phyloP scores from a whole-genome alignment of 164 flowering plant genomes.

The Saururus chinensis region DNA sequence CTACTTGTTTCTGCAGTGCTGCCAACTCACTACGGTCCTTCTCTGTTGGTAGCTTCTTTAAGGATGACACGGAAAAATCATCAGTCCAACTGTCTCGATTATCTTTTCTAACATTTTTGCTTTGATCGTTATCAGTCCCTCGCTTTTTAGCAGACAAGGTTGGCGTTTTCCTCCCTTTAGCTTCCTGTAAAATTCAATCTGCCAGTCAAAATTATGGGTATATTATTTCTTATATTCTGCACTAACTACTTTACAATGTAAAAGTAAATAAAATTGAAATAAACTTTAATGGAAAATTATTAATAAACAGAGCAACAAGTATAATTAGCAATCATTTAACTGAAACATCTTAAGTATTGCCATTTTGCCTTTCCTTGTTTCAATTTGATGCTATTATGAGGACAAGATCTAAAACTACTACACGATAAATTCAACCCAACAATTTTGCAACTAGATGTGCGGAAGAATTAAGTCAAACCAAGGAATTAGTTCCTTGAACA shows the following conservation, averaged over 20 bases:
- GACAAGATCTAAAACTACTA: background rate
- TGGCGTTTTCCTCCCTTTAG: slow-evolving; percentile 51
- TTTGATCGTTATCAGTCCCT: slow-evolving; percentile 39
- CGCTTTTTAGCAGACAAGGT: slow-evolving; percentile 35
- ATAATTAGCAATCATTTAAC: background rate
- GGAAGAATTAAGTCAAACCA: background rate
- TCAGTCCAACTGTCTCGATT: slow-evolving; percentile 30
- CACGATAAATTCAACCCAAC: background rate
- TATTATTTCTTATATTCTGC: background rate
- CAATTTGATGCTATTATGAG: no score
- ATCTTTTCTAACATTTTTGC: slow-evolving; percentile 15
- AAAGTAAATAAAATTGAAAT: background rate
- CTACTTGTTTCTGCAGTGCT: slow-evolving; percentile 51
- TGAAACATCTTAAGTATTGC: background rate
- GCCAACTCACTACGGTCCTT: slow-evolving; percentile 63
- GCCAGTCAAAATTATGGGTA: background rate
- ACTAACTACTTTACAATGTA: background rate
- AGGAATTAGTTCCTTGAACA: background rate
- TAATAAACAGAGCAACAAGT: background rate
- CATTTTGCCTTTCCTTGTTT: no score
- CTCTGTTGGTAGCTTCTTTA: slow-evolving; percentile 34
- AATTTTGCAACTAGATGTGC: background rate
- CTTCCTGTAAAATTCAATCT: slow-evolving; percentile 25
- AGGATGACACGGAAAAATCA: slow-evolving; percentile 33
- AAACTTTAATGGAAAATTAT: no score